Percentiles rank a stretch among this genome's conserved stretches.
These are phyloP conservation scores for Lepiota brunneoincarnata DNA, from an alignment of 768 basidiomycete genomes.

Conservation along the genomic window DNA sequence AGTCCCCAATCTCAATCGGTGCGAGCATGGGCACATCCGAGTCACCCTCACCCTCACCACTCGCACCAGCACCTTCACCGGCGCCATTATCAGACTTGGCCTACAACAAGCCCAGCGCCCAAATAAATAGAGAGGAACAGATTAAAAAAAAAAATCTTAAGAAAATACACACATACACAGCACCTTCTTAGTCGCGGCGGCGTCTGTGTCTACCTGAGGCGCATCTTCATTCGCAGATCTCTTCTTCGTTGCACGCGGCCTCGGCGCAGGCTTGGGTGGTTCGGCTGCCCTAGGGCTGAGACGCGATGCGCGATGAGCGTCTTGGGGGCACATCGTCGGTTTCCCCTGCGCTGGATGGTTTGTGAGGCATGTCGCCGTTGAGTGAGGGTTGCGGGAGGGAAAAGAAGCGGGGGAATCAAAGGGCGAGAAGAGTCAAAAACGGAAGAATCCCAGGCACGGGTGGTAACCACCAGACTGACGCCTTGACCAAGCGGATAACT, in stretches of 20 bases:
- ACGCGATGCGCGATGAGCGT: conserved; percentile 55
- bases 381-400: conserved; percentile 7
- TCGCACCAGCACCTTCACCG: conserved; percentile 22
- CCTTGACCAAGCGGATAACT: conserved; percentile 1
- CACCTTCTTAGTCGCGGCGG: conserved; percentile 39
- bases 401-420: not conserved
- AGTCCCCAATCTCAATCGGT: conserved; percentile 68
- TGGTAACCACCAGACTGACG: too few relatives aligned
- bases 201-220: conserved; percentile 28
- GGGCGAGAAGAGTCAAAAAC: too few relatives aligned
- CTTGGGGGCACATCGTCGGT: conserved; percentile 37
- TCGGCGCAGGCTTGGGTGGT: conserved; percentile 19
- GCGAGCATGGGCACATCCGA: conserved; percentile 21
- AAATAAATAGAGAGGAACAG: conserved; percentile 9
- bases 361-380: conserved; percentile 36
- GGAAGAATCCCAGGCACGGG: too few relatives aligned
- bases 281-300: conserved; percentile 47
- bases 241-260: conserved; percentile 37
- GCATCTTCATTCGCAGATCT: conserved; percentile 33
- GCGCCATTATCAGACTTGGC: conserved; percentile 27
- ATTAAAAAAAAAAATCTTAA: conserved; percentile 1
- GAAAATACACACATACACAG: conserved; percentile 5
- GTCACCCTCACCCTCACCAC: conserved; percentile 21
- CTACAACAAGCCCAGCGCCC: conserved; percentile 23
- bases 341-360: conserved; percentile 21